A percentile compares a stretch with the other conserved stretches of the same genome.
Evolutionary conservation across 2,329 filamentous ascomycete genomes (phyloP).

Genomic region (Tolypocladium ophioglossoides): DNA sequence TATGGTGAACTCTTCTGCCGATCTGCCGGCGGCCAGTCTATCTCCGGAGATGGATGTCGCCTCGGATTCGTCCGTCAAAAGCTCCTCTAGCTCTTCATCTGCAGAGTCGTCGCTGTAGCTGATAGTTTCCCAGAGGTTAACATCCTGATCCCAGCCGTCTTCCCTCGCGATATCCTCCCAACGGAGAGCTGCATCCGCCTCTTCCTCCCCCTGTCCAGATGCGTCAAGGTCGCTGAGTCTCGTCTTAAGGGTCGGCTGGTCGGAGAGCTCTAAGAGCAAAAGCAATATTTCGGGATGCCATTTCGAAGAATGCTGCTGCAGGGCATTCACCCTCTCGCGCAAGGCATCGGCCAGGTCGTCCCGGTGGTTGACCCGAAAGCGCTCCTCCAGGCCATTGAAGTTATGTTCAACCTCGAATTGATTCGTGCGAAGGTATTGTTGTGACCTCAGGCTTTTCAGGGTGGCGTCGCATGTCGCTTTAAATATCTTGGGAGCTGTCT

Average conservation of each 20-base stretch:
- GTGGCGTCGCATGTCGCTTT: conserved; percentile 35
- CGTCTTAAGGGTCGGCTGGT: conserved; percentile 64
- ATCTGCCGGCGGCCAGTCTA: conserved; percentile 13
- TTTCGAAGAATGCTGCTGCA: conserved; percentile 43
- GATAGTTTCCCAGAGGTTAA: conserved; percentile 59
- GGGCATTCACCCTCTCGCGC: conserved; percentile 42
- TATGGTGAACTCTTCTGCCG: conserved; percentile 23
- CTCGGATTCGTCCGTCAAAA: conserved; percentile 27
- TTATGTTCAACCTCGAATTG: conserved; percentile 60
- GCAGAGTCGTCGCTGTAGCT: conserved; percentile 59
- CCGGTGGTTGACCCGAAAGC: conserved; percentile 69
- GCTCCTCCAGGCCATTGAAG: conserved; percentile 69
- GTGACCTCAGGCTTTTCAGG: conserved; percentile 39
- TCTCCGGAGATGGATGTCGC: conserved; percentile 19
- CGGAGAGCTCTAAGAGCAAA: conserved; percentile 69
- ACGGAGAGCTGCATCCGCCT: conserved; percentile 41
- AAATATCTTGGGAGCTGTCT: conserved; percentile 25
- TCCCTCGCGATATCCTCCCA: conserved; percentile 75
- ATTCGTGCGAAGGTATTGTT: conserved; percentile 56
- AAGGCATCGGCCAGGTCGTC: conserved; percentile 72
- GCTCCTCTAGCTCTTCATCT: conserved; percentile 26
- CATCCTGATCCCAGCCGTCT: conserved; percentile 60
- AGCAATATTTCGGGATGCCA: conserved; percentile 74
- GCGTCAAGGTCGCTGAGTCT: conserved; percentile 51
- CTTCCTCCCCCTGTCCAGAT: conserved; percentile 30